Conservation (phyloP, 169 alveolate genomes). For the Sarcocystis neurona region DNA sequence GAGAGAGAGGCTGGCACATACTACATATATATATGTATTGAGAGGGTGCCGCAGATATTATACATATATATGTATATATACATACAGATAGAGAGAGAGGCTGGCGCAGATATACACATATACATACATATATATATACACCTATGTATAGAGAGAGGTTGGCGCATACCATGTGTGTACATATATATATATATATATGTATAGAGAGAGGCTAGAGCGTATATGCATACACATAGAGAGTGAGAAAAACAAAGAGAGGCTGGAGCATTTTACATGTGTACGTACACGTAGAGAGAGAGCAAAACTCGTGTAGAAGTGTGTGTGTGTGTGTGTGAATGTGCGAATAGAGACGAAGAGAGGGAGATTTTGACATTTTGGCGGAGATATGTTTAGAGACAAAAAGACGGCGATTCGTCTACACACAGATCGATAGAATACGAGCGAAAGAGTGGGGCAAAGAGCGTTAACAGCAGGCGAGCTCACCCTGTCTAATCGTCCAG, state of each 20-base stretch:
- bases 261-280: background rate
- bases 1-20: background rate
- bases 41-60: too few species aligned
- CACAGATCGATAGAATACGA: too few species aligned
- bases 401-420: too few species aligned
- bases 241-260: background rate
- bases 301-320: background rate
- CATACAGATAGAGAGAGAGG: too few species aligned
- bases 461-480: too few species aligned
- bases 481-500: constrained; percentile 85
- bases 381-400: too few species aligned
- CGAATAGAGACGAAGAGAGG: too few species aligned
- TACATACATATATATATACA: background rate
- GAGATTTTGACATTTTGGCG: too few species aligned
- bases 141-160: background rate
- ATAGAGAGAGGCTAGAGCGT: background rate
- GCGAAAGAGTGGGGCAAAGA: too few species aligned
- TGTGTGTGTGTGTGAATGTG: background rate
- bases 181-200: background rate
- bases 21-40: too few species aligned
- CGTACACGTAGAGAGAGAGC: background rate
- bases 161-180: background rate
- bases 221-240: background rate
- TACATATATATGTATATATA: too few species aligned
- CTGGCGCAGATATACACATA: background rate